Conservation (phyloP, 768 basidiomycete genomes). For the Mycena polygramma region DNA sequence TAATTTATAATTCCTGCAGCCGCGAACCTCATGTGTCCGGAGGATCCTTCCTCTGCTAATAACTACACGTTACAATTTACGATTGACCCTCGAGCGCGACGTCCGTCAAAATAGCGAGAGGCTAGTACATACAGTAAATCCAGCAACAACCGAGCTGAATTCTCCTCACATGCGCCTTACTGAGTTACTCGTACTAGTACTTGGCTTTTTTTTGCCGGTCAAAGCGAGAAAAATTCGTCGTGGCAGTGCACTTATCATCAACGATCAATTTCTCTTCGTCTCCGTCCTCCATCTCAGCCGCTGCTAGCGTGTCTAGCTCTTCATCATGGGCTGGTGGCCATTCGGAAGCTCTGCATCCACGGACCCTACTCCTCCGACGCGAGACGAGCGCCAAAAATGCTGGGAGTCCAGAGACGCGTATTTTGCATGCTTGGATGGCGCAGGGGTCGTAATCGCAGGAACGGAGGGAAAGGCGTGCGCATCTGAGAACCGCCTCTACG, state of each 20-base stretch:
- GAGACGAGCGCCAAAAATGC: conserved; percentile 76
- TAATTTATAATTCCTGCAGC: no score
- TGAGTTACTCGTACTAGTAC: no score
- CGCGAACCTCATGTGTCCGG: no score
- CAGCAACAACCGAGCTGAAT: no score
- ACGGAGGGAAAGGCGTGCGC: conserved; percentile 68
- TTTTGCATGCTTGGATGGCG: conserved; percentile 84
- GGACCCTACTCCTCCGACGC: no score
- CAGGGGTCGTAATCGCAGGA: conserved; percentile 78
- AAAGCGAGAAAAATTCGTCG: conserved; percentile 19
- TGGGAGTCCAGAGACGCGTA: conserved; percentile 90
- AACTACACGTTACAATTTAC: no score
- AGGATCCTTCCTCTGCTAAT: no score
- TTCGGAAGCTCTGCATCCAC: conserved; percentile 40
- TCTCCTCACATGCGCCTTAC: no score
- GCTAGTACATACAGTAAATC: no score
- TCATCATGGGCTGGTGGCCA: conserved; percentile 52
- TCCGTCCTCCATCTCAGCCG: neutral
- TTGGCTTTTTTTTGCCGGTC: conserved; percentile 18
- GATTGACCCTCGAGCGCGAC: no score
- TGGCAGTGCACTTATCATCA: neutral
- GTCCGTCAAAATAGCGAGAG: no score
- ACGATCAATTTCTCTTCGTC: conserved; percentile 1
- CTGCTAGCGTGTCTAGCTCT: neutral
- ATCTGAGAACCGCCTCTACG: conserved; percentile 59